Conservation (phyloP, 1,139 yeast species). For the Meyerozyma smithsonii region DNA sequence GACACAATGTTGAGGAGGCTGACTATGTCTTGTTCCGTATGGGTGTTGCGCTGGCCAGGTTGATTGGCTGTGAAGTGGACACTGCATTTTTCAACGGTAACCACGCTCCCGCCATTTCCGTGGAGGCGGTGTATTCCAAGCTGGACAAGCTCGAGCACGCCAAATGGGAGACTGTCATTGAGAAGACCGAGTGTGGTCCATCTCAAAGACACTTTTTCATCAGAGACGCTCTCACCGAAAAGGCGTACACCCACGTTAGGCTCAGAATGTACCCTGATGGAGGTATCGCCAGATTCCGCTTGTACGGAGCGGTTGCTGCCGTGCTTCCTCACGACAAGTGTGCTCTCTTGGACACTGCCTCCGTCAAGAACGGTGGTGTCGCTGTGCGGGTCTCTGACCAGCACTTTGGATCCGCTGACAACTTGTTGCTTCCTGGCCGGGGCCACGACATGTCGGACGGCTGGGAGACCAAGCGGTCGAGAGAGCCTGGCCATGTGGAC, state of each 20-base stretch:
- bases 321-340: slow-evolving; percentile 45
- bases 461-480: slow-evolving; percentile 94
- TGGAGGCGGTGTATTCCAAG: slow-evolving; percentile 58
- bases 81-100: slow-evolving; percentile 93
- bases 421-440: slow-evolving; percentile 84
- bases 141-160: slow-evolving; percentile 28
- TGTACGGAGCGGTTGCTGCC: slow-evolving; percentile 78
- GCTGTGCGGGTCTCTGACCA: slow-evolving; percentile 81
- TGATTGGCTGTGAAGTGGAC: slow-evolving; percentile 83
- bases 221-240: slow-evolving; percentile 52
- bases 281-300: slow-evolving; percentile 90
- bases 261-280: slow-evolving; percentile 95
- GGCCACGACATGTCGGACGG: slow-evolving; percentile 97
- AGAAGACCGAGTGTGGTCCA: slow-evolving; percentile 80
- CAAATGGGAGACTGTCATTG: slow-evolving; percentile 68
- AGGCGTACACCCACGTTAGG: slow-evolving; percentile 71
- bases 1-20: slow-evolving; percentile 79
- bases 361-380: slow-evolving; percentile 84
- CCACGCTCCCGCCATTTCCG: slow-evolving; percentile 86
- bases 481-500: slow-evolving; percentile 78
- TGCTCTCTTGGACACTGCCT: slow-evolving; percentile 66
- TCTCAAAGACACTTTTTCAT: slow-evolving; percentile 77
- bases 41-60: slow-evolving; percentile 78
- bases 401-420: slow-evolving; percentile 89
- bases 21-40: slow-evolving; percentile 82